Evolutionary conservation across 768 basidiomycete genomes (phyloP), one percentile per base, ranked within the genome.

Genomic region (Boletus edulis): DNA sequence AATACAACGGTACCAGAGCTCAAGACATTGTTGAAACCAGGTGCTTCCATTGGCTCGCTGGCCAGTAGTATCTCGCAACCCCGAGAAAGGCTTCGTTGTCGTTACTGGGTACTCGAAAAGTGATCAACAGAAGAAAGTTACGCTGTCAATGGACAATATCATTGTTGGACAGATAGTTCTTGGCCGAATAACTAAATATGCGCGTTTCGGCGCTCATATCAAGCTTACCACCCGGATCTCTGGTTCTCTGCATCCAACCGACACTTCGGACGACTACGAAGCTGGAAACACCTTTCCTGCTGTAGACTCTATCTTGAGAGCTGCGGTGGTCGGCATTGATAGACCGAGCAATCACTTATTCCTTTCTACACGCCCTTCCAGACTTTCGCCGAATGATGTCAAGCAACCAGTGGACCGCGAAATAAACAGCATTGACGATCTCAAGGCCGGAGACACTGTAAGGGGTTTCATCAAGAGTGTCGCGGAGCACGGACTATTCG

Each of bases 381-480:
- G 83, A 53, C 69, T 92, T 61, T 70, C 81, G 47, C 80, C 83
- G 31, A 76, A 78, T n/a, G 71, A 78, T 48, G 64, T 65, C 18
- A 73, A 74, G 14, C 66, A 76, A 9, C 71, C 91, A 1, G 73
- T 80, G 13, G 91, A 95, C 68, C 78, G 78, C 44, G 89, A 93
- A 67, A 81, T 94, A 57, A 73, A 71, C n/a, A 67, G 68, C 29
- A 55, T 91, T 11, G 73, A 74, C 3, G 85, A 88, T 46, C 68
- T 96, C 20, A 80, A 86, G 61, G 77, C 81, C 22, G 95, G 94
- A 5, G 77, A 88, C 49, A 81, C 76, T n/a, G 75, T 95, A 17
- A 81, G 93, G 50, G 96, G 96, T 12, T 92, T 96, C 66, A 81
- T 98, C 66, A 97, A 93, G 74, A 91, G 83, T 62, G 77, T 98